Percentiles rank a stretch among this genome's conserved stretches.
Evolutionary conservation across 176 grass and related monocot species (phyloP).

Genomic region (Saccharum officinarum): DNA sequence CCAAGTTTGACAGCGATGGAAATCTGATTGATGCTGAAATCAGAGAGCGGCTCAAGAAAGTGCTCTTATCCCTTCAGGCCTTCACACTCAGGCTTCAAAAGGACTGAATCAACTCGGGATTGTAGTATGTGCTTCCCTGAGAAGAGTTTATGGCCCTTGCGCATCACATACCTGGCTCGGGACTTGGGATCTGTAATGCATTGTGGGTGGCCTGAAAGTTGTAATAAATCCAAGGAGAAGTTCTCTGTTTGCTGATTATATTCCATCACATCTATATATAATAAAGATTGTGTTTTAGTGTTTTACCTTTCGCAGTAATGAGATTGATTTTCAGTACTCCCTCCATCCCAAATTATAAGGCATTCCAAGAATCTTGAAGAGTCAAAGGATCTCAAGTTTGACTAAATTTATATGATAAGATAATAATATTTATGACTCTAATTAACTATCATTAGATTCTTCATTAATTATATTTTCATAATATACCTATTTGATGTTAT

Average conservation of each 20-base stretch:
- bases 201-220: slow-evolving; percentile 4
- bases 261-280: neutral
- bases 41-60: slow-evolving; percentile 63
- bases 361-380: too few species aligned
- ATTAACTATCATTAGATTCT: too few species aligned
- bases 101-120: slow-evolving; percentile 17
- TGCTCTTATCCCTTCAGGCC: slow-evolving; percentile 74
- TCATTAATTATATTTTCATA: too few species aligned
- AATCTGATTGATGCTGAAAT: slow-evolving; percentile 64
- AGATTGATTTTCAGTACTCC: neutral
- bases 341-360: too few species aligned
- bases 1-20: slow-evolving; percentile 64
- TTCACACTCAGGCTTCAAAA: slow-evolving; percentile 71
- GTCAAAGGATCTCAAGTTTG: too few species aligned
- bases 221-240: slow-evolving; percentile 5
- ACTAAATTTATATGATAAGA: too few species aligned
- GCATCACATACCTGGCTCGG: neutral
- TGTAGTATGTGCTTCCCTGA: neutral
- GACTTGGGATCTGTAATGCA: neutral
- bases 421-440: too few species aligned
- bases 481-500: too few species aligned
- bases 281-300: neutral
- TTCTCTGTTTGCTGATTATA: neutral
- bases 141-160: neutral
- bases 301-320: neutral